Evolutionary conservation across 331 rosid genomes (phyloP), one percentile per base, ranked within the genome.

Genomic region (Malus hybrid): DNA sequence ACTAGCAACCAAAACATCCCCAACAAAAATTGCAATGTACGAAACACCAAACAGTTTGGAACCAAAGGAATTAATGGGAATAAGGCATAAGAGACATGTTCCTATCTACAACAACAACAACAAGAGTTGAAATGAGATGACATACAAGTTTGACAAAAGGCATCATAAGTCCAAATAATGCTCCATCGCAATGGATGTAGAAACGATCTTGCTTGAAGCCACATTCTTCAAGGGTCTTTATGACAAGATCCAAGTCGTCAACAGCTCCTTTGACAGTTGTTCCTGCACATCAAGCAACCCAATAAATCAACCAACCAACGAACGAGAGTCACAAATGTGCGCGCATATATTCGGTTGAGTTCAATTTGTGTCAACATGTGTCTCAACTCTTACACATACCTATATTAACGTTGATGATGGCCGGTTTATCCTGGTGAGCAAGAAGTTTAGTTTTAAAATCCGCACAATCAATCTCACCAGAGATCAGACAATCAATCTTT

Each of bases 141-240:
- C 90, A 65, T 78, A 87, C 87, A 32, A 72, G 82, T 63, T 85
- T 87, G 82, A 87, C 87, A 73, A 87, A 87, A 44, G 91, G 85
- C 93, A 91, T 91, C 79, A 89, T 83, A 57, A 87, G 87, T 77
- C 97, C 97, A 52, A 83, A 83, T 18, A 91, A 66, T 11, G 95
- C 97, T 62, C 86, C 97, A 59, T 89, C 91, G n/a, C 97, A 91
- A 32, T 91, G 97, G 71, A 91, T 89, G 55, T 89, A 91, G 81
- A 89, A 91, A 65, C 86, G 83, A 71, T 89, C 87, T 10, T 67
- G 82, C 4, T 81, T 20, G 61, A 86, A 92, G 6, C 96, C 96
- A 82, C 80, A 44, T 61, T 81, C 81, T 60, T 80, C 79, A 6
- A 83, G 90, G 32, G 87, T 85, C 69, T 81, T 69, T 68, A 92